Evolutionary conservation across 2,329 filamentous ascomycete genomes (phyloP).

Genomic region (Ophiognomonia clavigignenti-juglandacearum): DNA sequence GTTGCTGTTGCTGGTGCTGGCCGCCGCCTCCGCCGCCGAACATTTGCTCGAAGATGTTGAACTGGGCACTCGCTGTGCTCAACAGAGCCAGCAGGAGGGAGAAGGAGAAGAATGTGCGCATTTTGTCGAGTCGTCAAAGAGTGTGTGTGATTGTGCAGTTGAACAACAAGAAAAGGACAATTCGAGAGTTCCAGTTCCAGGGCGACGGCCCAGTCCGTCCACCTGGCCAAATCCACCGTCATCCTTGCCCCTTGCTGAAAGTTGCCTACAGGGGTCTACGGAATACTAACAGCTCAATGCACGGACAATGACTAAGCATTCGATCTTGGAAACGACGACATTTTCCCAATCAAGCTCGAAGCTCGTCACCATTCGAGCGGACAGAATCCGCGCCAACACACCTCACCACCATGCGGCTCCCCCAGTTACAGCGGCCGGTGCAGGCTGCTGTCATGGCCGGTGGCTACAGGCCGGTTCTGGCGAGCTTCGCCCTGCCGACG

Average conservation of each 20-base stretch:
- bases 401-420: conserved; percentile 33
- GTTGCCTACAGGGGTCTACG: too few species aligned
- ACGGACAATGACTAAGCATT: conserved; percentile 11
- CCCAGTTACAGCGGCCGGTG: conserved; percentile 39
- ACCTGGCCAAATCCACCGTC: conserved; percentile 10
- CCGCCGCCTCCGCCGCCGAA: conserved; percentile 59
- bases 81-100: conserved; percentile 53
- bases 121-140: too few species aligned
- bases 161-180: too few species aligned
- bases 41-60: conserved; percentile 98
- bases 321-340: conserved; percentile 2
- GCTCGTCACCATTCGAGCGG: not conserved
- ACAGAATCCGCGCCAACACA: conserved; percentile 16
- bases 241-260: conserved; percentile 7
- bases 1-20: conserved; percentile 50
- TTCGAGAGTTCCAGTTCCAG: not conserved
- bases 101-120: conserved; percentile 26
- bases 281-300: too few species aligned
- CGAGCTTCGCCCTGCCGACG: conserved; percentile 16
- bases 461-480: conserved; percentile 19
- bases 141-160: too few species aligned
- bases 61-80: conserved; percentile 67
- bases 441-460: conserved; percentile 29
- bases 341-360: not conserved
- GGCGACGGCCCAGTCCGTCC: not conserved